Base-by-base conservation (phyloP, 306 rosid genomes). In the Sicyos edulis region DNA sequence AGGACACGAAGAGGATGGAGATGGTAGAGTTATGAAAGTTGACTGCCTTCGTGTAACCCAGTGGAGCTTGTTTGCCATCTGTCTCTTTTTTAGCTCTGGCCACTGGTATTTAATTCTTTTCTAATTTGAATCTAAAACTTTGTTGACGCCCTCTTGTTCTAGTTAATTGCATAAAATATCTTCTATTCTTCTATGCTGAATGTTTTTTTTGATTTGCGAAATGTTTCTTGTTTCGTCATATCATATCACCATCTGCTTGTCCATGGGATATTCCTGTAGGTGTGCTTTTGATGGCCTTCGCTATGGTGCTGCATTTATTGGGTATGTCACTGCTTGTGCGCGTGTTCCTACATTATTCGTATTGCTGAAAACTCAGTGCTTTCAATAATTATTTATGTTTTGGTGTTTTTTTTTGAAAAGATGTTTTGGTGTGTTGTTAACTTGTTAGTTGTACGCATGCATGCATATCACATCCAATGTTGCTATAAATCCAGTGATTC, bases 201-300 rank as follows among this genome's bases (percentile, higher is more conserved):
- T 0, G 22, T 17, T 17, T 59, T 24, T 55, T 55, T 21, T 34
- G 9, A 55, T 72, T 40, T 40, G 45, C 45, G 45, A 8, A 42
- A 42, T 42, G 47, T 42, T 42, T 42, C 12, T 24, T 55, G 37
- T 32, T 1, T 32, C 37, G 3, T 26, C 32, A 44, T 20, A 40
- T 37, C 66, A 26, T 10, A 66, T 44, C 13, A 66, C 71, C 19
- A 34, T 45, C 71, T 45, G 37, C 71, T 66, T 66, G 49, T 29
- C 12, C 37, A 44, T 56, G 40, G 16, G n/a, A 34, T 44, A 72
- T 70, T 68, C 62, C 79, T 75, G 74, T 83, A 93, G 98, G 98
- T 93, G 98, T 78, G 98, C 98, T 62, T 93, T 93, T 78, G 98
- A 93, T 77, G 98, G 98, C 75, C 96, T 93, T 67, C 96, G 89